phyloP scores from a whole-genome alignment of 768 basidiomycete species.

The Porphyrellus cyaneotinctus region DNA sequence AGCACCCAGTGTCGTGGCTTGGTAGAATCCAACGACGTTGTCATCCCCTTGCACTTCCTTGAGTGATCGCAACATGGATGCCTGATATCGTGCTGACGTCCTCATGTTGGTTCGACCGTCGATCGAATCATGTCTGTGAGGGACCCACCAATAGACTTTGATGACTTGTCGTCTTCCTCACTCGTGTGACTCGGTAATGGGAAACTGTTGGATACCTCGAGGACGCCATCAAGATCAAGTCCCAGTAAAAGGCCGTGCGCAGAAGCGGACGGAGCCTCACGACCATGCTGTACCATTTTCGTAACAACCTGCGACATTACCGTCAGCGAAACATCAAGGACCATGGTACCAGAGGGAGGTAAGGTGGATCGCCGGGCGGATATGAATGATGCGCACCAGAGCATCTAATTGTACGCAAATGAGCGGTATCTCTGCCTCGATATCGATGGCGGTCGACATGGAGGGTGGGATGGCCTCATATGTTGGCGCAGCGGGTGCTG shows the following conservation, averaged over 20 bases:
- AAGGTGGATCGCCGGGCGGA: slow-evolving; percentile 7
- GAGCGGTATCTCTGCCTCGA: slow-evolving; percentile 84
- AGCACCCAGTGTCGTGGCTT: slow-evolving; percentile 79
- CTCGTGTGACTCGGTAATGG: slow-evolving; percentile 67
- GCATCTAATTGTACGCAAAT: slow-evolving; percentile 81
- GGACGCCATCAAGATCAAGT: slow-evolving; percentile 84
- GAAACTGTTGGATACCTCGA: slow-evolving; percentile 91
- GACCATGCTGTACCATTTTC: slow-evolving; percentile 91
- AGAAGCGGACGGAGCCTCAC: slow-evolving; percentile 67
- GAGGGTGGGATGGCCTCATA: slow-evolving; percentile 89
- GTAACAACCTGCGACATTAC: slow-evolving; percentile 65
- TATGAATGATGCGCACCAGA: slow-evolving; percentile 51
- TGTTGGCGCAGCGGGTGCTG: slow-evolving; percentile 58
- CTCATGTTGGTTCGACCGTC: slow-evolving; percentile 1
- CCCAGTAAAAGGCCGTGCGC: slow-evolving; percentile 86
- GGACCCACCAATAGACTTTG: slow-evolving; percentile 65
- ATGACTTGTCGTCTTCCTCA: slow-evolving; percentile 81
- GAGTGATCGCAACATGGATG: slow-evolving; percentile 78
- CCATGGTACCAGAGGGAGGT: neutral
- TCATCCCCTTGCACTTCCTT: slow-evolving; percentile 91
- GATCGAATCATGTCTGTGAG: slow-evolving; percentile 4
- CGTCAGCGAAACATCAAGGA: slow-evolving; percentile 14
- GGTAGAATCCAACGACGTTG: slow-evolving; percentile 91
- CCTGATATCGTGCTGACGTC: slow-evolving; percentile 69
- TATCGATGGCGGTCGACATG: slow-evolving; percentile 90